phyloP scores from a whole-genome alignment of 306 rosid species.

The Abrus precatorius region DNA sequence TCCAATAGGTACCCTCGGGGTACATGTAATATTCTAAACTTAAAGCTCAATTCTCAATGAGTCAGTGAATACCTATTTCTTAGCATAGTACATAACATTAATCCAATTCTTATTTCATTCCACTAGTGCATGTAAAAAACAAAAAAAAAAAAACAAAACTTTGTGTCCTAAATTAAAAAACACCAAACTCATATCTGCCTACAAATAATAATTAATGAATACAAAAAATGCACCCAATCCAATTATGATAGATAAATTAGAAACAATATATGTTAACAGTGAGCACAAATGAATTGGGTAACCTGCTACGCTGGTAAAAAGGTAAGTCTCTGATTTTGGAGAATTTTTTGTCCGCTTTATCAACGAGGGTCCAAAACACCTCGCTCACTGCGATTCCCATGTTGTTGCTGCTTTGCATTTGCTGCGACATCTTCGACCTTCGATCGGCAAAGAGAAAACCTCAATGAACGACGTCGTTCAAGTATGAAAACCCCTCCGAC shows the following conservation, averaged over 20 bases:
- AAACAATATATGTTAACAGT: no score
- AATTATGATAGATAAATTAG: background rate
- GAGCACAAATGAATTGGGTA: no score
- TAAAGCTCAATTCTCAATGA: background rate
- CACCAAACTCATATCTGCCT: background rate
- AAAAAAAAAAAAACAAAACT: no score
- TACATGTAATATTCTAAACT: background rate
- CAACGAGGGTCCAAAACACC: constrained; percentile 76
- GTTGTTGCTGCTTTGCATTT: constrained; percentile 35
- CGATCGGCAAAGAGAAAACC: background rate
- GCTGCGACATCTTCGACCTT: constrained; percentile 48
- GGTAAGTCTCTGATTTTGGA: constrained; percentile 84
- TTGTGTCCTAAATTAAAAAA: background rate
- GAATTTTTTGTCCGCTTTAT: constrained; percentile 86
- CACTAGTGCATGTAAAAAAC: background rate
- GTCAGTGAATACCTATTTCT: background rate
- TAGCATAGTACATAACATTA: background rate
- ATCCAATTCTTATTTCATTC: background rate
- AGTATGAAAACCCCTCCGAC: no score
- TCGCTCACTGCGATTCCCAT: constrained; percentile 71
- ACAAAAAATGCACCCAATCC: background rate
- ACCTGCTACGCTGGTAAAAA: constrained; percentile 83
- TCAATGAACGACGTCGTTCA: constrained; percentile 41
- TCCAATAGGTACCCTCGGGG: background rate
- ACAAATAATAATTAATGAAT: background rate